Base-by-base conservation (phyloP, 148 eudicot species). In the Rhododendron ferrugineum region DNA sequence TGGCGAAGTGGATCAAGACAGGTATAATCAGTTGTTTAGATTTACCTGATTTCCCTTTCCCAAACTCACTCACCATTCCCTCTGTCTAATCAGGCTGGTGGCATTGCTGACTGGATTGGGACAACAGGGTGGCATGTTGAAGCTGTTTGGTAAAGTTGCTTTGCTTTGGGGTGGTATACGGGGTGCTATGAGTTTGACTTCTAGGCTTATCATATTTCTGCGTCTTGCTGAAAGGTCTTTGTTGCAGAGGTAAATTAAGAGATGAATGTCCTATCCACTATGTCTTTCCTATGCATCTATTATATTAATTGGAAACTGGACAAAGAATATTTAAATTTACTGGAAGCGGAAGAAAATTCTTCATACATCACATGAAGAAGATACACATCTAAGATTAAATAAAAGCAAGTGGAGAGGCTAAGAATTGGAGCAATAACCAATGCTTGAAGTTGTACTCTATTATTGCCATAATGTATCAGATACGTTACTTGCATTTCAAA, bases 141-240 rank as follows among this genome's bases (percentile, higher is more conserved):
- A 46, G 89, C 90, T 97, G 56, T 91, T 94, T 81, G 94, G 94
- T 18, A 97, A 94, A 90, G 47, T 94, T 84, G 99, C 99, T 84
- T 86, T 97, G 87, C 95, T 97, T 80, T 97, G 98, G 98, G 99
- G 99, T 86, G 99, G 99, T 40, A 88, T 97, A 86, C 96, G 99
- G 85, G 99, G 99, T 89, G 99, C 99, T 88, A 91, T 97, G 92
- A 97, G 98, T 88, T 91, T 97, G 89, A 94, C 94, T 66, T 94
- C 92, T 73, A 90, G 88, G 79, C 93, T 97, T 80, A 90, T 97
- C 84, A 85, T 89, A 47, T 94, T 95, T 89, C 88, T 97, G 86
- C 95, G 87, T 50, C 82, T 97, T 85, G 92, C 98, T 81, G 96
- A 97, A 68, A 95, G 95, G 34, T 94, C 99, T 75, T 88, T 97